These are phyloP conservation scores for Nyssa sinensis DNA, from an alignment of 148 eudicot genomes.

Conservation along the genomic window DNA sequence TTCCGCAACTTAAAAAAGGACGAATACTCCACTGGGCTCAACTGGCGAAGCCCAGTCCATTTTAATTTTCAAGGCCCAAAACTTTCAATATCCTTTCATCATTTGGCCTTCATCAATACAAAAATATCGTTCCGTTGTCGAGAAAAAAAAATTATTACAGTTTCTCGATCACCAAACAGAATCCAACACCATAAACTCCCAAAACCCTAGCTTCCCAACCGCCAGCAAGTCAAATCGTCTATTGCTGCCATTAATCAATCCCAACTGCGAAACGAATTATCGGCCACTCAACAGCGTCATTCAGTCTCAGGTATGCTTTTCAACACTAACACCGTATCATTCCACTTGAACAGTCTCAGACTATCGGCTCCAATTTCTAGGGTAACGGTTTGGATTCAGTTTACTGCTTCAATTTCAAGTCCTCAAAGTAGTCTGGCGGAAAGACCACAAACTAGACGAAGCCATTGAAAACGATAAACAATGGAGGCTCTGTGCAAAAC, in stretches of 20 bases:
- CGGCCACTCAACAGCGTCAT: not conserved
- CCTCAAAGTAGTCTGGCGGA: slow-evolving; percentile 80
- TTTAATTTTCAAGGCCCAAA: no score
- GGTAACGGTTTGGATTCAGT: slow-evolving; percentile 35
- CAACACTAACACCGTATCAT: slow-evolving; percentile 8
- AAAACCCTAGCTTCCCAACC: not conserved
- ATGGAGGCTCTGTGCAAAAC: slow-evolving; percentile 55
- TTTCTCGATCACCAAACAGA: not conserved
- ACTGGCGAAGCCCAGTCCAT: no score
- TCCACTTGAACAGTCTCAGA: not conserved
- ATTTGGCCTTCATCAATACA: no score
- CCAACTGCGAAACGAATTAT: no score
- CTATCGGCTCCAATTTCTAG: slow-evolving; percentile 16
- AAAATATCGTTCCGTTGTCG: not conserved
- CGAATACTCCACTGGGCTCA: no score
- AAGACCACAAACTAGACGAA: slow-evolving; percentile 57
- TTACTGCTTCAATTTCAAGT: slow-evolving; percentile 51
- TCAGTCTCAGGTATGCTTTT: slow-evolving; percentile 19
- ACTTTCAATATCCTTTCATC: no score
- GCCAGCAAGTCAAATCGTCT: not conserved
- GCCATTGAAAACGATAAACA: slow-evolving; percentile 64
- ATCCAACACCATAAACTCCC: not conserved
- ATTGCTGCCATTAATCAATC: not conserved
- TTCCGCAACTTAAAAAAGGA: no score
- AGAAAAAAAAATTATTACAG: not conserved